Conservation (phyloP, 2,329 filamentous ascomycete species). For the Grosmannia huntii region DNA sequence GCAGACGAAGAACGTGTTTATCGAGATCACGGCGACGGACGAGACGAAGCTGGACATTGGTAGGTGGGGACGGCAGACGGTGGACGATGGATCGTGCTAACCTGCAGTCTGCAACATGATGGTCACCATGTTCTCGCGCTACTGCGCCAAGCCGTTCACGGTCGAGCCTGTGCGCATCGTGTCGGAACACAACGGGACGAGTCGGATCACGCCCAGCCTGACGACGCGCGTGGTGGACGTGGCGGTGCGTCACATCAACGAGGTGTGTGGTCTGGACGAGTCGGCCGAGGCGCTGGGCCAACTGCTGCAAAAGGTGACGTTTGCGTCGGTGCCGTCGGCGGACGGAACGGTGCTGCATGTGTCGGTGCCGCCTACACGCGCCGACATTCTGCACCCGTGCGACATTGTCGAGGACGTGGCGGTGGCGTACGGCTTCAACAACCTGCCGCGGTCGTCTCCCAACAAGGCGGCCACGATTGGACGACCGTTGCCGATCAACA, state of each 20-base stretch:
- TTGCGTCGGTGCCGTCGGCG: constrained; percentile 62
- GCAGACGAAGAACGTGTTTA: constrained; percentile 85
- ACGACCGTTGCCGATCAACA: constrained; percentile 82
- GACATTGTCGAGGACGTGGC: constrained; percentile 96
- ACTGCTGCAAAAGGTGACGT: constrained; percentile 80
- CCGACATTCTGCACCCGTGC: constrained; percentile 90
- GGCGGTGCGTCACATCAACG: constrained; percentile 87
- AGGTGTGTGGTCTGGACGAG: constrained; percentile 72
- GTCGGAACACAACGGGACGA: constrained; percentile 80
- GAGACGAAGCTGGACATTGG: constrained; percentile 89
- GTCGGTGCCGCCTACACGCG: constrained; percentile 73
- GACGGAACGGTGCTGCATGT: constrained; percentile 64
- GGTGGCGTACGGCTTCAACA: constrained; percentile 96
- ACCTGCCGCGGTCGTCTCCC: constrained; percentile 74
- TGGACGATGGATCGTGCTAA: too few species aligned
- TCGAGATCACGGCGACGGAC: constrained; percentile 90
- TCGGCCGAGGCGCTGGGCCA: constrained; percentile 63
- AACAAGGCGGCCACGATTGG: constrained; percentile 79
- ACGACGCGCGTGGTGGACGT: constrained; percentile 65
- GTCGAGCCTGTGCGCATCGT: constrained; percentile 88
- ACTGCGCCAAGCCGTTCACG: constrained; percentile 78
- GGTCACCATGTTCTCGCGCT: constrained; percentile 92
- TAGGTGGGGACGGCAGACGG: too few species aligned
- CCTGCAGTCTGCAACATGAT: constrained; percentile 54
- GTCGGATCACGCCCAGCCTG: constrained; percentile 69